Conservation (phyloP, 306 rosid species). For the Sesbania bispinosa region DNA sequence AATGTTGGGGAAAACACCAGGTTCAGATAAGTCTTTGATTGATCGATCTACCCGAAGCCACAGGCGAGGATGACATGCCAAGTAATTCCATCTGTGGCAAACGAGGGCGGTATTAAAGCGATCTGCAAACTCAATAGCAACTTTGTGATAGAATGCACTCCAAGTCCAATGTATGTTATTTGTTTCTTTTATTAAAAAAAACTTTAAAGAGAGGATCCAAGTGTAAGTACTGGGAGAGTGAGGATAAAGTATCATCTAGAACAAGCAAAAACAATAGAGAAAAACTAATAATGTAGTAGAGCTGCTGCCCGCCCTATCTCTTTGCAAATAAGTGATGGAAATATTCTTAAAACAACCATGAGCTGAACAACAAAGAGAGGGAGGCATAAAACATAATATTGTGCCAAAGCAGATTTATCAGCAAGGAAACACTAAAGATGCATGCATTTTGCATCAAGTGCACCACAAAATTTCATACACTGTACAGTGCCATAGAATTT, state of each 20-base stretch:
- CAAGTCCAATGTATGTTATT: slow-evolving; percentile 10
- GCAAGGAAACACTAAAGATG: not conserved
- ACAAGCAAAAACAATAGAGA: not conserved
- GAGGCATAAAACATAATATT: not conserved
- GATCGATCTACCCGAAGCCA: slow-evolving; percentile 96
- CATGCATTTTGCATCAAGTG: not conserved
- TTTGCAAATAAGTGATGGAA: not conserved
- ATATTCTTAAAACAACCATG: not conserved
- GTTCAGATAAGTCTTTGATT: slow-evolving; percentile 57
- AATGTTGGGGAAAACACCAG: slow-evolving; percentile 77
- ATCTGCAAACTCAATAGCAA: slow-evolving; percentile 97
- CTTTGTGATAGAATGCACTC: slow-evolving; percentile 46
- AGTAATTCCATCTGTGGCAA: slow-evolving; percentile 97
- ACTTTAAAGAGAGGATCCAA: not conserved
- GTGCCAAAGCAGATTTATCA: not conserved
- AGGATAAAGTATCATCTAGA: not conserved
- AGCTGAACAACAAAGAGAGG: not conserved
- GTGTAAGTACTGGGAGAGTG: not conserved
- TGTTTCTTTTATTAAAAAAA: not conserved
- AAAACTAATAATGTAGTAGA: not conserved
- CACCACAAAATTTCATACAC: not conserved
- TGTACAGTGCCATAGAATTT: not conserved
- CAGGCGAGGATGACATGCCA: slow-evolving; percentile 93
- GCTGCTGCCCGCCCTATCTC: not conserved
- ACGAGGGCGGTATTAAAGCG: slow-evolving; percentile 99